Conservation (phyloP, 2,329 filamentous ascomycete genomes). For the Pseudogymnoascus destructans region DNA sequence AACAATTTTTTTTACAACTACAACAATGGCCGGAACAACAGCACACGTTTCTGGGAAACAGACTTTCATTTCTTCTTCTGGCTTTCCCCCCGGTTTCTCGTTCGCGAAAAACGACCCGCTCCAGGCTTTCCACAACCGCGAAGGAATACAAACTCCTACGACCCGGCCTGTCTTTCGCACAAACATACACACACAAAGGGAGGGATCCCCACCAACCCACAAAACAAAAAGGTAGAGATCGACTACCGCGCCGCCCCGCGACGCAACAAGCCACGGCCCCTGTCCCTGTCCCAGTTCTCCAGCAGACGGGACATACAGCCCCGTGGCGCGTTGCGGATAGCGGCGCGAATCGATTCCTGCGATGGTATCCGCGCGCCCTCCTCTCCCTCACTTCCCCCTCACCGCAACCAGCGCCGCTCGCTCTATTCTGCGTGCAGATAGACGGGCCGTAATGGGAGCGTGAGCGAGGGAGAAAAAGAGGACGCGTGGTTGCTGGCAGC, state of each 20-base stretch:
- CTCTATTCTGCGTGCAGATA: background rate
- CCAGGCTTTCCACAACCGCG: background rate
- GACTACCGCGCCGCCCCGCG: background rate
- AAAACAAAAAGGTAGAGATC: background rate
- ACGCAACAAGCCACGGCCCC: background rate
- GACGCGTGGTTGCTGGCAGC: background rate
- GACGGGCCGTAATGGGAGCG: background rate
- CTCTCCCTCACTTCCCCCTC: too few species aligned
- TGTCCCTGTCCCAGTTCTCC: background rate
- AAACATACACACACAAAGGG: background rate
- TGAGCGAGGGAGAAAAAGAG: background rate
- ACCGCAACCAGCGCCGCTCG: background rate
- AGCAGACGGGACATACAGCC: background rate
- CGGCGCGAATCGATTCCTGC: background rate
- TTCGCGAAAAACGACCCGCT: background rate
- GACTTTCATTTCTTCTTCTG: background rate
- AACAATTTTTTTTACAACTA: background rate
- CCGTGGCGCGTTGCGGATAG: background rate
- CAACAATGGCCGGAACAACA: background rate
- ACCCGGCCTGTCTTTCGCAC: background rate
- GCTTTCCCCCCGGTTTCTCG: background rate
- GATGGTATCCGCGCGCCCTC: background rate
- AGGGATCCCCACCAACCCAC: background rate
- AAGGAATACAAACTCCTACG: background rate
- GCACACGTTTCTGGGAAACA: background rate